phyloP scores from a whole-genome alignment of 139 green algal genomes.

The Astrephomene gubernaculifera region DNA sequence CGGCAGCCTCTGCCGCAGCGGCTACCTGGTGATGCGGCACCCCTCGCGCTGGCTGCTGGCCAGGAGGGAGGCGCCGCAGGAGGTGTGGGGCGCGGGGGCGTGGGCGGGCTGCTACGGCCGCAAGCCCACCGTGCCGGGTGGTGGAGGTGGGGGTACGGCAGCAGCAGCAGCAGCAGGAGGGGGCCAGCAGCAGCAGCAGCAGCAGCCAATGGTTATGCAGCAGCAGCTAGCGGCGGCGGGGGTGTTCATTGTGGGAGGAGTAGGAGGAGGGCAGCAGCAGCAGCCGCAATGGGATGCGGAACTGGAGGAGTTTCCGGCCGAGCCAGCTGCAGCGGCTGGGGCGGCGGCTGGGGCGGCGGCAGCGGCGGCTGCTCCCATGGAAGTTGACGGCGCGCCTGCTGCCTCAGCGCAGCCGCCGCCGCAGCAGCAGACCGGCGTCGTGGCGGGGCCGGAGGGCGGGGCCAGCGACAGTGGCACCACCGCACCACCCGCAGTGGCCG shows the following conservation, averaged over 20 bases:
- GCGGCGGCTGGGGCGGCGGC: background rate
- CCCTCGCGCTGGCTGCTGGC: conserved; percentile 56
- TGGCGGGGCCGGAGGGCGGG: too few relatives aligned
- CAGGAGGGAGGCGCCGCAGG: conserved; percentile 3
- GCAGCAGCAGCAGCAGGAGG: background rate
- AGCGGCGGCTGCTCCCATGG: background rate
- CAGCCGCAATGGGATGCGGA: too few relatives aligned
- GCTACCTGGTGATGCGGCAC: conserved; percentile 61
- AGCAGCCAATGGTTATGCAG: conserved; percentile 32
- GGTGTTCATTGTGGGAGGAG: too few relatives aligned
- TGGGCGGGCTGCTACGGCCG: conserved; percentile 31
- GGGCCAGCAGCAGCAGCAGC: background rate
- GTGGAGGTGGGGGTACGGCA: too few relatives aligned
- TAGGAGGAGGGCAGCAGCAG: too few relatives aligned
- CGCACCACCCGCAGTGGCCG: background rate
- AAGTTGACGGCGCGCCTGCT: background rate
- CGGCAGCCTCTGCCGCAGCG: conserved; percentile 43
- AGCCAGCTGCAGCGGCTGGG: too few relatives aligned
- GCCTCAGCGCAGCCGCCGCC: background rate
- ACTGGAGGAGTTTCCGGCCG: too few relatives aligned
- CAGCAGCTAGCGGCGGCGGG: conserved; percentile 12
- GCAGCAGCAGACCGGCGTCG: conserved; percentile 9
- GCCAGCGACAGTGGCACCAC: background rate
- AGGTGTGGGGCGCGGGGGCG: conserved; percentile 31
- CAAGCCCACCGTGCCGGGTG: background rate